Evolutionary conservation across 78 protist genomes (phyloP), one percentile per base, ranked within the genome.

Genomic region (Dictyostelium capitatum): DNA sequence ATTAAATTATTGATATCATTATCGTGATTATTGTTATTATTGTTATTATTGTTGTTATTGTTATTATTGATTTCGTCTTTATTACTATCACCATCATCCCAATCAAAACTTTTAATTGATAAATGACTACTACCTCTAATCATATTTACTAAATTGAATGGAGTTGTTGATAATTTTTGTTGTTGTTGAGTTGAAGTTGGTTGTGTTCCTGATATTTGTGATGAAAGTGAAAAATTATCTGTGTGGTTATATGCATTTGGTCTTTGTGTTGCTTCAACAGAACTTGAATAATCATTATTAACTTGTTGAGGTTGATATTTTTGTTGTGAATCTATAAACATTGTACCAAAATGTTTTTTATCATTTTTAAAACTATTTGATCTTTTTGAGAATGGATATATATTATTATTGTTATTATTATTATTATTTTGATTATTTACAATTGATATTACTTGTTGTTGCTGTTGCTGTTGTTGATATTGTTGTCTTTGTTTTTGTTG

Each of bases 341-440:
- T 72, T 30, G 48, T 14, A 3, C 79, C 79, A 72, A 72, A 72
- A 9, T 72, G 30, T n/a, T 46, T 72, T 46, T 72, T 72, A 72
- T 72, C 79, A 19, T 72, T 53, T 72, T 72, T 32, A 72, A 72
- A 72, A 72, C 79, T 72, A 72, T 72, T 53, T 4, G 79, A 72
- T 46, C 79, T 41, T 28, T 72, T 72, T 43, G 53, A 72, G 20
- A 72, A 43, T 15, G 46, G 46, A 43, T 37, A 72, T 19, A 30
- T 41, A 14, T 14, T 51, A 30, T 65, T 65, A n/a, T 53, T 53
- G 19, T 59, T 14, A n/a, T 8, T n/a, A n/a, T 59, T 23, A 0
- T 25, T 8, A 8, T 59, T 59, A 7, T 10, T 23, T 59, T 59
- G 69, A 59, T 59, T 59, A 59, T 59, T 59, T 59, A 59, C 69